These are phyloP conservation scores for Coniochaeta ligniaria DNA, from an alignment of 2,329 filamentous ascomycete genomes.

Conservation along the genomic window DNA sequence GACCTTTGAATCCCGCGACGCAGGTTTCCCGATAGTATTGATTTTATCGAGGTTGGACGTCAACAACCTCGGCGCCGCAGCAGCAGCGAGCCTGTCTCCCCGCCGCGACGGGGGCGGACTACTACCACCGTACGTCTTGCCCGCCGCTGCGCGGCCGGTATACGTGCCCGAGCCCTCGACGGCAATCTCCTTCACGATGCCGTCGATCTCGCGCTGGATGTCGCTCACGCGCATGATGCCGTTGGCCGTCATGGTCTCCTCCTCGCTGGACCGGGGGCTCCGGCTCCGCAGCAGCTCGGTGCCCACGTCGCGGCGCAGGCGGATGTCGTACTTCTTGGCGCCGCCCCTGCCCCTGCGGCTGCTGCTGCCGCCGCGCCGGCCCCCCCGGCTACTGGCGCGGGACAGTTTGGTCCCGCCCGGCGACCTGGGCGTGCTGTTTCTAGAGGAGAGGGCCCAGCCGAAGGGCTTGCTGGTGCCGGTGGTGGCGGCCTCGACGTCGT, in stretches of 20 bases:
- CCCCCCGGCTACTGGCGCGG: slow-evolving; percentile 24
- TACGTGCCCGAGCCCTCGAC: slow-evolving; percentile 13
- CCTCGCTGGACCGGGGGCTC: slow-evolving; percentile 22
- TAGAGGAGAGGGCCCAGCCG: slow-evolving; percentile 6
- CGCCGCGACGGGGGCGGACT: slow-evolving; percentile 12
- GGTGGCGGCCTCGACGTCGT: slow-evolving; percentile 10
- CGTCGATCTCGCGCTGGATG: slow-evolving; percentile 22
- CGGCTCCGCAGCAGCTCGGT: slow-evolving; percentile 21
- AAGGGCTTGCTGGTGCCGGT: slow-evolving; percentile 8
- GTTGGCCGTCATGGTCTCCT: slow-evolving; percentile 25
- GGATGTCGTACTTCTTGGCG: slow-evolving; percentile 14
- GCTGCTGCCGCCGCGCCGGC: slow-evolving; percentile 10
- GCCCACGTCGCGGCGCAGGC: slow-evolving; percentile 11
- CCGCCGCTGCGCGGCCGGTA: slow-evolving; percentile 3
- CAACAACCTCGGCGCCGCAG: background rate
- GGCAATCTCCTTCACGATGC: slow-evolving; percentile 19
- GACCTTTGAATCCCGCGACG: background rate
- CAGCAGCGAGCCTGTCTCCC: background rate
- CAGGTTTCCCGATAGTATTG: background rate
- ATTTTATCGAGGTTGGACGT: background rate
- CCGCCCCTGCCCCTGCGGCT: slow-evolving; percentile 8
- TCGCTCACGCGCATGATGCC: slow-evolving; percentile 24
- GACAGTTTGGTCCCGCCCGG: slow-evolving; percentile 6
- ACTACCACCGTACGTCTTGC: slow-evolving; percentile 3
- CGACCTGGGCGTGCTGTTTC: background rate